phyloP scores from a whole-genome alignment of 164 flowering plant genomes.

The Berberis thunbergii region DNA sequence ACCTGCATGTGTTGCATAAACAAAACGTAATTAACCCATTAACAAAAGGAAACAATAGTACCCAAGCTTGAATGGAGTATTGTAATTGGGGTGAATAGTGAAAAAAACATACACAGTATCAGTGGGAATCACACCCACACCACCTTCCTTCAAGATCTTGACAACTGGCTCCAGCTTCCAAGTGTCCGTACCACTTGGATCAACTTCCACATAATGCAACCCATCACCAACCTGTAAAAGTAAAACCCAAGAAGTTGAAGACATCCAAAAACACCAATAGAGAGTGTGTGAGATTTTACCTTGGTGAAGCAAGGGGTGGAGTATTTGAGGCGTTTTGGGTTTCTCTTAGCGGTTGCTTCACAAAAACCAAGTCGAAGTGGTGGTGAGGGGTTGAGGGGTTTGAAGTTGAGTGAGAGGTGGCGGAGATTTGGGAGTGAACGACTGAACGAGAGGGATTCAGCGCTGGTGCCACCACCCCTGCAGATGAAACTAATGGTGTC shows the following conservation, averaged over 20 bases:
- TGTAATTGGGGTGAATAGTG: background rate
- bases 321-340: slow-evolving; percentile 90
- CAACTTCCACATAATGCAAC: slow-evolving; percentile 60
- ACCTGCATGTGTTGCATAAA: slow-evolving; percentile 32
- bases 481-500: no score
- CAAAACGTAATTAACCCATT: background rate
- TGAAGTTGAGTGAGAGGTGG: no score
- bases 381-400: no score
- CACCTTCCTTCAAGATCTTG: slow-evolving; percentile 60
- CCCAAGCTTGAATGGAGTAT: background rate
- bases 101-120: slow-evolving; percentile 63
- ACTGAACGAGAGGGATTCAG: no score
- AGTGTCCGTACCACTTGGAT: slow-evolving; percentile 53
- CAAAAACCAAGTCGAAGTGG: no score
- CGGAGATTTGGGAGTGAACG: no score
- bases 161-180: slow-evolving; percentile 82
- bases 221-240: slow-evolving; percentile 14
- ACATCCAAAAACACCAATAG: background rate
- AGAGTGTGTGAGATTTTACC: slow-evolving; percentile 20
- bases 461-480: no score
- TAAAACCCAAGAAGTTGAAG: background rate
- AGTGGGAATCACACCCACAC: slow-evolving; percentile 92
- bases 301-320: slow-evolving; percentile 55
- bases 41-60: background rate
- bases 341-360: slow-evolving; percentile 33